These are phyloP conservation scores for Podaxis mareebaensis DNA, from an alignment of 768 basidiomycete species.

Conservation along the genomic window DNA sequence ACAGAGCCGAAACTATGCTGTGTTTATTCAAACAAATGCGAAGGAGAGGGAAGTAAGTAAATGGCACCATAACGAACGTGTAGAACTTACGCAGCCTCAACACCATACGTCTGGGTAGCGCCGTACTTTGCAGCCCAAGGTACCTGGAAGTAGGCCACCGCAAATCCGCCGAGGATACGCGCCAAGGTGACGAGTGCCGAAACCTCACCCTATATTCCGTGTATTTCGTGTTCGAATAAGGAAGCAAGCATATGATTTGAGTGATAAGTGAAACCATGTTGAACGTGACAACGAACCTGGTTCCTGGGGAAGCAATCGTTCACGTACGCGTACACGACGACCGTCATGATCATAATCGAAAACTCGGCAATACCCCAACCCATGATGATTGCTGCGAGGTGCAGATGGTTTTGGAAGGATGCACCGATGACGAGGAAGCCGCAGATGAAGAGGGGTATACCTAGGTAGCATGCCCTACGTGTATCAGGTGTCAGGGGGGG, in stretches of 20 bases:
- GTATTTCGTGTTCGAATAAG: neutral
- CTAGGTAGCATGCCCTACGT: conserved; percentile 51
- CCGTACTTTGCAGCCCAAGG: conserved; percentile 56
- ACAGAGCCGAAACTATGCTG: conserved; percentile 49
- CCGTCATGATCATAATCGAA: conserved; percentile 52
- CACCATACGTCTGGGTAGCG: conserved; percentile 54
- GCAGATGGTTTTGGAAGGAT: conserved; percentile 46
- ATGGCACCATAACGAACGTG: neutral
- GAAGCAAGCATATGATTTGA: neutral
- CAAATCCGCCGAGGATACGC: conserved; percentile 53
- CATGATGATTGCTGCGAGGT: conserved; percentile 49
- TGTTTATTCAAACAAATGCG: neutral
- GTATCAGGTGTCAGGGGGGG: neutral
- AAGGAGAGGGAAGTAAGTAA: neutral
- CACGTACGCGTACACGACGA: conserved; percentile 45
- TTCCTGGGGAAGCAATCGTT: conserved; percentile 25
- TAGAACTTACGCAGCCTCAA: conserved; percentile 50
- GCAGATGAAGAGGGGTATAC: conserved; percentile 50
- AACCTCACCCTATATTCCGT: conserved; percentile 46
- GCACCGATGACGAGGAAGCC: conserved; percentile 56
- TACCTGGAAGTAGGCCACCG: conserved; percentile 61
- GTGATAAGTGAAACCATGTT: too few relatives aligned
- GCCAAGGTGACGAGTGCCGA: conserved; percentile 54
- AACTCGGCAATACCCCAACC: conserved; percentile 60
- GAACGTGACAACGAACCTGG: conserved; percentile 27